These are phyloP conservation scores for Gnaphalium uliginosum DNA, from an alignment of 129 eudicot genomes.

Conservation along the genomic window DNA sequence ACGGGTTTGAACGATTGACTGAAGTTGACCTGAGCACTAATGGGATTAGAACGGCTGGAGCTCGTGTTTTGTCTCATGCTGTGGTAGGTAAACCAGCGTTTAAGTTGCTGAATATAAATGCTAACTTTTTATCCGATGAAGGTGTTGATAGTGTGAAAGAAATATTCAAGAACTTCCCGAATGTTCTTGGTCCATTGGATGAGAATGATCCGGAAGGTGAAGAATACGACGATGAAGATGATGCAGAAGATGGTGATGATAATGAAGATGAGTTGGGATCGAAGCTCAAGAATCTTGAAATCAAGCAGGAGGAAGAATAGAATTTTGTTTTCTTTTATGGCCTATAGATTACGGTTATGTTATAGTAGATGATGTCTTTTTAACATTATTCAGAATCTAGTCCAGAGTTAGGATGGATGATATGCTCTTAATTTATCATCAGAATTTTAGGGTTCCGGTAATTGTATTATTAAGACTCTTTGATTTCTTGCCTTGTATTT, in stretches of 20 bases:
- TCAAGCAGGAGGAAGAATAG: slow-evolving; percentile 54
- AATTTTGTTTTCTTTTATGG: neutral
- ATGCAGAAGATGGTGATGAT: slow-evolving; percentile 37
- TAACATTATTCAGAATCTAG: slow-evolving; percentile 1
- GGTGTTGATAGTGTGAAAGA: slow-evolving; percentile 71
- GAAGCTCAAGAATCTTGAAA: slow-evolving; percentile 61
- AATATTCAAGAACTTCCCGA: slow-evolving; percentile 44
- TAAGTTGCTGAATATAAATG: slow-evolving; percentile 62
- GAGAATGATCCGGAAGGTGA: slow-evolving; percentile 88
- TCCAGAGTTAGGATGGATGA: slow-evolving; percentile 9
- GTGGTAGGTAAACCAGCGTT: slow-evolving; percentile 53
- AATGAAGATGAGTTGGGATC: slow-evolving; percentile 51
- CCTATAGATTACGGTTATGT: neutral
- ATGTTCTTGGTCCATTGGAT: slow-evolving; percentile 61
- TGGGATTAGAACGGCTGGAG: slow-evolving; percentile 68
- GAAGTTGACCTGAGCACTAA: slow-evolving; percentile 77
- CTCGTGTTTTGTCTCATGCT: slow-evolving; percentile 69
- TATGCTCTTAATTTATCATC: neutral
- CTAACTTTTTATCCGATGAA: slow-evolving; percentile 78
- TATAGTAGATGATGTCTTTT: slow-evolving; percentile 2
- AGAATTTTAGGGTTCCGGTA: neutral
- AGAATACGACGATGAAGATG: slow-evolving; percentile 47
- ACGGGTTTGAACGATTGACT: slow-evolving; percentile 47
- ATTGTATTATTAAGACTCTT: slow-evolving; percentile 8
- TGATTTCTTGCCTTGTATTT: neutral